Percentiles rank a stretch among this genome's conserved stretches.
These are phyloP conservation scores for Galerina sulciceps DNA, from an alignment of 768 basidiomycete species.

Conservation along the genomic window DNA sequence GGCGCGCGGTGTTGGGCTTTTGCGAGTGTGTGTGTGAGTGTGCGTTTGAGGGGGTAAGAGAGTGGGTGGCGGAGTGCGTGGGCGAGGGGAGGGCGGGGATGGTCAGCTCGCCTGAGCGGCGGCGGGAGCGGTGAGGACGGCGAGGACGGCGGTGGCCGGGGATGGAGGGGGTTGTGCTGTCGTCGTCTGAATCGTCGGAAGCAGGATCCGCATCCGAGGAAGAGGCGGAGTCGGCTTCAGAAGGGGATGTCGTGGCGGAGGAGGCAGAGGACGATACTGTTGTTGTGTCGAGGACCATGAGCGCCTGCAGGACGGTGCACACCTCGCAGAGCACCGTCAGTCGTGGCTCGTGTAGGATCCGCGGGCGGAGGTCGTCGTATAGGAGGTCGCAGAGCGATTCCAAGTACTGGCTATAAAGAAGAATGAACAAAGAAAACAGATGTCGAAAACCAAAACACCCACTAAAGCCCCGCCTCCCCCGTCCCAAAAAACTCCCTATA, in stretches of 20 bases:
- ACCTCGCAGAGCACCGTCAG: constrained; percentile 91
- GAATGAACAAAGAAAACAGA: background rate
- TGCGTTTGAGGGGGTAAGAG: background rate
- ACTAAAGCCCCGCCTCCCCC: constrained; percentile 71
- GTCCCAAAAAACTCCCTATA: constrained; percentile 87
- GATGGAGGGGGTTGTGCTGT: too few species aligned
- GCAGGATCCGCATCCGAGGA: background rate
- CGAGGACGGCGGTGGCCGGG: too few species aligned
- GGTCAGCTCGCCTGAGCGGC: constrained; percentile 5
- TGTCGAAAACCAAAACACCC: constrained; percentile 17
- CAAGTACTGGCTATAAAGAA: constrained; percentile 71
- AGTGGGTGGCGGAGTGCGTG: background rate
- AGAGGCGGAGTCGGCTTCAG: background rate
- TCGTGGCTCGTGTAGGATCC: constrained; percentile 91
- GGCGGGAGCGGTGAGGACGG: background rate
- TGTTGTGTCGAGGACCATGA: constrained; percentile 90
- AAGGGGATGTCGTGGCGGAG: background rate
- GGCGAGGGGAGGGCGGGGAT: background rate
- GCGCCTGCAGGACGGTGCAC: constrained; percentile 93
- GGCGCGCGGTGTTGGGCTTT: constrained; percentile 33
- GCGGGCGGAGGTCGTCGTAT: constrained; percentile 93
- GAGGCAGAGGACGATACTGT: constrained; percentile 22
- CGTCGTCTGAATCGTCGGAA: too few species aligned
- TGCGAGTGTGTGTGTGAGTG: constrained; percentile 46
- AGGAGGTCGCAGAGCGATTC: constrained; percentile 93